phyloP scores from a whole-genome alignment of 108 stramenopile species.

The Cyclotella atomus region DNA sequence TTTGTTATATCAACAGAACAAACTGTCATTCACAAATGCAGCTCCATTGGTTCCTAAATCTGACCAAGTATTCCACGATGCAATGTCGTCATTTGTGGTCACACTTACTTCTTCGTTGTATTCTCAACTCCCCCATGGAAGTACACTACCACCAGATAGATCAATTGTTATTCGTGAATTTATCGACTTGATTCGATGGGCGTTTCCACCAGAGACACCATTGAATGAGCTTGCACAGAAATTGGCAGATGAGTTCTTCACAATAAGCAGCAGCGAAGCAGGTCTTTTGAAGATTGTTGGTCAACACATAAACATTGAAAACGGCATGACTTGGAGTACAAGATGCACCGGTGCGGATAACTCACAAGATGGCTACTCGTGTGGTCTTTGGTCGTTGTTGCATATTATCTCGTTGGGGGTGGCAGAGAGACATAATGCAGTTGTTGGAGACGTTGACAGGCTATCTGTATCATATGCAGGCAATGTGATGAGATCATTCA shows the following conservation, averaged over 20 bases:
- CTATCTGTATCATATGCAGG: slow-evolving; percentile 37
- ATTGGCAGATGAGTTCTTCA: slow-evolving; percentile 21
- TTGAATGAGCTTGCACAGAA: slow-evolving; percentile 49
- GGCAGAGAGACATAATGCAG: slow-evolving; percentile 51
- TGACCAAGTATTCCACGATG: slow-evolving; percentile 43
- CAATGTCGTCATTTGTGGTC: slow-evolving; percentile 28
- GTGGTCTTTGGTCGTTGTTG: slow-evolving; percentile 56
- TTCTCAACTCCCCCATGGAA: slow-evolving; percentile 32
- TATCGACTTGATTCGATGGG: slow-evolving; percentile 58
- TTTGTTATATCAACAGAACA: neutral
- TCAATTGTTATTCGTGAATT: slow-evolving; percentile 42
- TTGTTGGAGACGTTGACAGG: slow-evolving; percentile 45
- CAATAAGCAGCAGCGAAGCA: slow-evolving; percentile 19
- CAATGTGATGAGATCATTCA: slow-evolving; percentile 43
- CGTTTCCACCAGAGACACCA: slow-evolving; percentile 54
- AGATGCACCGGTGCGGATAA: slow-evolving; percentile 25
- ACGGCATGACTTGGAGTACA: slow-evolving; percentile 21
- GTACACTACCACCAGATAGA: slow-evolving; percentile 27
- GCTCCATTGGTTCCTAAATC: slow-evolving; percentile 4
- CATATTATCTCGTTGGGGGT: slow-evolving; percentile 55
- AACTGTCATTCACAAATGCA: slow-evolving; percentile 1
- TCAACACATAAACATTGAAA: slow-evolving; percentile 19
- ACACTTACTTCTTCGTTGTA: slow-evolving; percentile 33
- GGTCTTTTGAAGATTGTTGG: slow-evolving; percentile 21
- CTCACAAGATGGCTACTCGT: slow-evolving; percentile 38